Conservation (phyloP, 306 rosid genomes). For the Vigna unguiculata region DNA sequence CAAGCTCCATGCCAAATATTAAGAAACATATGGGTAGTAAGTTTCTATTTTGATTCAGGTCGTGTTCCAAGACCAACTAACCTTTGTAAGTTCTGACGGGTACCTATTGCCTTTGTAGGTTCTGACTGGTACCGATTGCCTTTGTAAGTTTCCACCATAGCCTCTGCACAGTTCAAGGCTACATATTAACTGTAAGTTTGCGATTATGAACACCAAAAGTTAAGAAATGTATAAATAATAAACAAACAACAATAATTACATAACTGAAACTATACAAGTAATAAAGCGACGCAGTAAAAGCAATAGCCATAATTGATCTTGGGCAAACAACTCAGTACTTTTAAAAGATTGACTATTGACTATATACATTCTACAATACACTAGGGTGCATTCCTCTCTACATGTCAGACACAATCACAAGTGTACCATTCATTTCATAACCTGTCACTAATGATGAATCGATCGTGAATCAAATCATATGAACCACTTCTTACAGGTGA, state of each 20-base stretch:
- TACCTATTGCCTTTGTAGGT: not conserved
- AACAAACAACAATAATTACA: not conserved
- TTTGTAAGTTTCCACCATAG: not conserved
- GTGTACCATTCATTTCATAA: not conserved
- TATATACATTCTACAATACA: not conserved
- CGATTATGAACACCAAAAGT: not conserved
- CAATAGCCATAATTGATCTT: not conserved
- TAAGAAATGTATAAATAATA: not conserved
- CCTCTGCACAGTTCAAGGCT: slow-evolving; percentile 10
- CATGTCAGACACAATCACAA: not conserved
- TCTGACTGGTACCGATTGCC: slow-evolving; percentile 10
- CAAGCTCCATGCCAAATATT: not conserved
- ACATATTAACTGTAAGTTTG: not conserved
- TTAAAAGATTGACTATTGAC: not conserved
- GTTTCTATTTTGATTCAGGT: not conserved
- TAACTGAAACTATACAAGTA: not conserved
- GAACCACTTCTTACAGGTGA: not conserved
- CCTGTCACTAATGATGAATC: not conserved
- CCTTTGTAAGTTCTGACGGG: not conserved
- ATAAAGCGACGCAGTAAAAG: not conserved
- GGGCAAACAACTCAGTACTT: not conserved
- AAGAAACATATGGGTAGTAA: not conserved
- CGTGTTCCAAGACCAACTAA: not conserved
- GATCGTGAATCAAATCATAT: not conserved
- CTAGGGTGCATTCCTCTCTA: not conserved